These are phyloP conservation scores for Arthromyces matolae DNA, from an alignment of 768 basidiomycete genomes.

Conservation along the genomic window DNA sequence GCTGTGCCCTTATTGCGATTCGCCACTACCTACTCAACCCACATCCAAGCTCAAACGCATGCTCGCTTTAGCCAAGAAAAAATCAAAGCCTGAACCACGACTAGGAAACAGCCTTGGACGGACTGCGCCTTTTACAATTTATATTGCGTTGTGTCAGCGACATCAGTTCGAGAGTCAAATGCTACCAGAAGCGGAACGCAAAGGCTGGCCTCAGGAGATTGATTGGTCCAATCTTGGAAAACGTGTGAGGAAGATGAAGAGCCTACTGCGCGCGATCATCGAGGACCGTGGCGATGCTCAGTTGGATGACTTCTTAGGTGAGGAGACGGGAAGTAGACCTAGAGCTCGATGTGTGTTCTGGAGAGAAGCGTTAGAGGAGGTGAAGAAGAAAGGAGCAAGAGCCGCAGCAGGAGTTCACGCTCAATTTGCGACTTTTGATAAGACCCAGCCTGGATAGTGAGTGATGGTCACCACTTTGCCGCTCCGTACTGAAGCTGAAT, in stretches of 20 bases:
- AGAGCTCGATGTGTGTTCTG: slow-evolving; percentile 56
- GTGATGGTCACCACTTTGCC: slow-evolving; percentile 20
- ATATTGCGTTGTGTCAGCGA: slow-evolving; percentile 68
- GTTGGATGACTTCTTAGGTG: slow-evolving; percentile 10
- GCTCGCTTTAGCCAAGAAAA: slow-evolving; percentile 45
- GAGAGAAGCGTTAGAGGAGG: slow-evolving; percentile 58
- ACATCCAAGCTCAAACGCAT: slow-evolving; percentile 57
- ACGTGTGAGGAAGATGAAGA: slow-evolving; percentile 52
- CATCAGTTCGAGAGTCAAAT: slow-evolving; percentile 75
- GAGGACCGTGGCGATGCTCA: slow-evolving; percentile 38
- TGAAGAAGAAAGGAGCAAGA: slow-evolving; percentile 62
- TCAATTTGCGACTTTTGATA: slow-evolving; percentile 77
- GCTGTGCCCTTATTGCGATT: slow-evolving; percentile 82
- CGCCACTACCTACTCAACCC: slow-evolving; percentile 56
- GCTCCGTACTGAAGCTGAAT: background rate
- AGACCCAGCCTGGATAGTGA: slow-evolving; percentile 87
- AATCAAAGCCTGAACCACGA: slow-evolving; percentile 60
- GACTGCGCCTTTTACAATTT: slow-evolving; percentile 51
- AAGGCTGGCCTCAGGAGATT: slow-evolving; percentile 76
- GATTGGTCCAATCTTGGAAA: slow-evolving; percentile 54
- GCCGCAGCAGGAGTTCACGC: slow-evolving; percentile 64
- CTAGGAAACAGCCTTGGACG: slow-evolving; percentile 65
- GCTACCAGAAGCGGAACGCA: slow-evolving; percentile 63
- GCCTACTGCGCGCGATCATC: slow-evolving; percentile 47
- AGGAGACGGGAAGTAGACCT: slow-evolving; percentile 27